phyloP scores from a whole-genome alignment of 495 filamentous ascomycete genomes.

The Evernia prunastri region DNA sequence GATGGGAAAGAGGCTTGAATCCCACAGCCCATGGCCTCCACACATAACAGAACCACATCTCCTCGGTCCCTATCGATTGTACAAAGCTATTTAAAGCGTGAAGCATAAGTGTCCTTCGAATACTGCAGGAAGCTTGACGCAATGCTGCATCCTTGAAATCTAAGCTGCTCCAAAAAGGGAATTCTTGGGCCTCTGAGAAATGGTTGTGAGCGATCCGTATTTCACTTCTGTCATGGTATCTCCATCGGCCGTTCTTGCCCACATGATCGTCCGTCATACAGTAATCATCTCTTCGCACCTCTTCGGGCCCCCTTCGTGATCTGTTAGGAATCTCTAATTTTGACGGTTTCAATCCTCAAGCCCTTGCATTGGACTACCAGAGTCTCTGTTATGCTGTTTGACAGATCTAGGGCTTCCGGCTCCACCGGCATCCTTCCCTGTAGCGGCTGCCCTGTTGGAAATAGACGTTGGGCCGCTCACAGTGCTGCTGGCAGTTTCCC shows the following conservation, averaged over 20 bases:
- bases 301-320: background rate
- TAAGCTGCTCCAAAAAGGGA: background rate
- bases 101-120: background rate
- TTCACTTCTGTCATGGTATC: background rate
- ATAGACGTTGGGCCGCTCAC: slow-evolving; percentile 63
- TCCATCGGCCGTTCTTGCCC: background rate
- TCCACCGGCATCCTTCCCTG: slow-evolving; percentile 22
- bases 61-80: too few species aligned
- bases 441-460: slow-evolving; percentile 21
- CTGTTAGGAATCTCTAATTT: background rate
- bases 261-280: background rate
- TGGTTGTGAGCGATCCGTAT: background rate
- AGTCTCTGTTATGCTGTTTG: slow-evolving; percentile 18
- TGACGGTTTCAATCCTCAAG: slow-evolving; percentile 22
- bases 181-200: background rate
- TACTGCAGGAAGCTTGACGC: background rate
- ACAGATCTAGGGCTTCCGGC: slow-evolving; percentile 12
- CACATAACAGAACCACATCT: too few species aligned
- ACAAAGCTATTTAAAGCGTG: background rate
- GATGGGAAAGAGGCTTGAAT: background rate
- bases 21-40: background rate
- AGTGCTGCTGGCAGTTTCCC: slow-evolving; percentile 78
- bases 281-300: background rate
- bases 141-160: background rate
- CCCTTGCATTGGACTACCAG: slow-evolving; percentile 30